These are phyloP conservation scores for Fusarium sp. DNA, from an alignment of 2,329 filamentous ascomycete genomes.

Conservation along the genomic window DNA sequence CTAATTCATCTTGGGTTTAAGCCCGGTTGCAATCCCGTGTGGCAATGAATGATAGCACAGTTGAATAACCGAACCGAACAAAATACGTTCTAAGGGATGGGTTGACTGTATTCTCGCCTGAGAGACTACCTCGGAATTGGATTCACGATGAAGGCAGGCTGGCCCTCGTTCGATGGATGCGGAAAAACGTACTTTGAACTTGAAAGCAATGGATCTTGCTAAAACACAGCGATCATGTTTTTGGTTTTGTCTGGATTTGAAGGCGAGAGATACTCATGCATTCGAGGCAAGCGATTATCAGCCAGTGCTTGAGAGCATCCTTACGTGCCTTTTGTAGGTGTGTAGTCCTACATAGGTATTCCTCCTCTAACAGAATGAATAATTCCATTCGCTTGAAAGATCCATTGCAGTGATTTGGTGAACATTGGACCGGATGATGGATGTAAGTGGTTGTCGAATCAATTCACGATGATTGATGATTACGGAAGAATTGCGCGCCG, in stretches of 20 bases:
- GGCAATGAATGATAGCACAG: background rate
- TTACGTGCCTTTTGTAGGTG: background rate
- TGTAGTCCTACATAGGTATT: no score
- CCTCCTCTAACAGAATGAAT: background rate
- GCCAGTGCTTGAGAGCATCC: background rate
- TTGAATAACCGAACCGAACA: background rate
- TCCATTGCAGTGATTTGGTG: background rate
- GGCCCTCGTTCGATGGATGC: background rate
- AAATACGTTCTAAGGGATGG: background rate
- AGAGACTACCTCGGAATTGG: background rate
- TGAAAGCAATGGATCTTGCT: background rate
- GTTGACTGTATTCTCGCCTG: background rate
- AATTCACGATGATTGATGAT: constrained; percentile 6
- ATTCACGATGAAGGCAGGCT: background rate
- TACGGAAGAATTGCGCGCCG: constrained; percentile 47
- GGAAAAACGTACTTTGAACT: background rate
- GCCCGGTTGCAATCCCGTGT: constrained; percentile 12
- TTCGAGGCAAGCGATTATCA: background rate
- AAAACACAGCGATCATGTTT: background rate
- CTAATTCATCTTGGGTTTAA: constrained; percentile 8
- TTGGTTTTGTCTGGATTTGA: background rate
- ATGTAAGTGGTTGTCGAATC: background rate
- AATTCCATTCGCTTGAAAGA: background rate
- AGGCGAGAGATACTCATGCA: background rate
- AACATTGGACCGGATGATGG: background rate